Conservation (phyloP, 78 protist genomes). For the Creolimax fragrantissima region DNA sequence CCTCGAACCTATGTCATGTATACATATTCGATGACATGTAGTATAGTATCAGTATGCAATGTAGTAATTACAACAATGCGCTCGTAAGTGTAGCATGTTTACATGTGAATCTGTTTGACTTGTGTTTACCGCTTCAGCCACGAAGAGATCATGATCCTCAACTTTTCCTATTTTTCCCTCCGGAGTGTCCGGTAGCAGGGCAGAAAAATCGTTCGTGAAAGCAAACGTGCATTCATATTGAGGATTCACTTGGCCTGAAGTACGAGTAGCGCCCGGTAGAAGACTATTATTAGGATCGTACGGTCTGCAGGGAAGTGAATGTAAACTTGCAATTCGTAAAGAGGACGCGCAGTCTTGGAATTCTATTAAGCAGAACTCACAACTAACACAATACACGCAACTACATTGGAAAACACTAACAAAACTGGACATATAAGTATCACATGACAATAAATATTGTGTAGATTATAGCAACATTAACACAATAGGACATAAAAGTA, state of each 20-base stretch:
- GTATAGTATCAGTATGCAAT: neutral
- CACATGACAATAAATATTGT: no score
- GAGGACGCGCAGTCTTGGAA: neutral
- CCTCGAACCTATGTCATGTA: slow-evolving; percentile 17
- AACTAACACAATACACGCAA: no score
- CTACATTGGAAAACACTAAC: no score
- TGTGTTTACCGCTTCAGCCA: neutral
- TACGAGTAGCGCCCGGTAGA: neutral
- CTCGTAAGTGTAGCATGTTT: no score
- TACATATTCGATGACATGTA: neutral
- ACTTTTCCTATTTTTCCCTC: neutral
- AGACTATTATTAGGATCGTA: slow-evolving; percentile 18
- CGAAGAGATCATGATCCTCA: neutral
- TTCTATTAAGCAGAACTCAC: no score
- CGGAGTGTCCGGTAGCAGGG: slow-evolving; percentile 23
- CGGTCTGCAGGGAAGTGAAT: slow-evolving; percentile 16
- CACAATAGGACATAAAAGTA: no score
- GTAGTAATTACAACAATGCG: no score
- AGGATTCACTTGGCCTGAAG: neutral
- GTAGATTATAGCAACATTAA: no score
- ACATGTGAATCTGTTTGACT: no score
- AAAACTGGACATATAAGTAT: no score
- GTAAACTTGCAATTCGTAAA: neutral
- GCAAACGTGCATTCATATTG: slow-evolving; percentile 30
- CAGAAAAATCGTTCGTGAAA: slow-evolving; percentile 40